Evolutionary conservation across 139 green algal species (phyloP).

Genomic region (Mesotaenium endlicherianum): DNA sequence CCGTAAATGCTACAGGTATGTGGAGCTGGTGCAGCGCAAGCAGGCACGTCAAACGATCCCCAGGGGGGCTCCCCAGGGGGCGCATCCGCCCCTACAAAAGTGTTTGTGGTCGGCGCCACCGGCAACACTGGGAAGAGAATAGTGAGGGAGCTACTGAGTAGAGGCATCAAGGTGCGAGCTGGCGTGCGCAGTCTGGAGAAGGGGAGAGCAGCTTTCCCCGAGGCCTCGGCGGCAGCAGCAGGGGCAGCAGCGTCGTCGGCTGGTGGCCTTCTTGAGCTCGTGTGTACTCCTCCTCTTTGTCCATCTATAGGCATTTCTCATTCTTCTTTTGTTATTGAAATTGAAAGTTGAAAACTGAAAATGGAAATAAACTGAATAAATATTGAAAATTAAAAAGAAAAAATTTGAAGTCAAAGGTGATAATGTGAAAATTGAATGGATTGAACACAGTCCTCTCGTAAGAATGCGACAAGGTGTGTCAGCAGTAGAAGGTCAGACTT

Average conservation of each 20-base stretch:
- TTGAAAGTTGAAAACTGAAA: background rate
- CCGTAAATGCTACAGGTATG: no score
- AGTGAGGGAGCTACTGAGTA: constrained; percentile 13
- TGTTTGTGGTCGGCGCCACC: constrained; percentile 54
- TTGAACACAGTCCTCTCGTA: no score
- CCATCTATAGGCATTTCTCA: background rate
- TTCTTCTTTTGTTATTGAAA: background rate
- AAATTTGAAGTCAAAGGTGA: background rate
- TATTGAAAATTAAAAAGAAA: background rate
- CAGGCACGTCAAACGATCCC: no score
- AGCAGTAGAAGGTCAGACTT: no score
- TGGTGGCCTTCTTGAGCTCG: no score
- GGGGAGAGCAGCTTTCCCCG: background rate
- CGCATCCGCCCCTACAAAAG: constrained; percentile 14
- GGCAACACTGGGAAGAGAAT: constrained; percentile 46
- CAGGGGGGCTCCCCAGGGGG: no score
- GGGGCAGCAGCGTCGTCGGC: no score
- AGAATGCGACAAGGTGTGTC: no score
- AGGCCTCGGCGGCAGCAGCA: no score
- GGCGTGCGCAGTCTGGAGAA: constrained; percentile 28
- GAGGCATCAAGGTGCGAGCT: constrained; percentile 17
- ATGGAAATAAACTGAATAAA: background rate
- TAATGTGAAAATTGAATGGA: no score
- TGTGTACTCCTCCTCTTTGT: background rate
- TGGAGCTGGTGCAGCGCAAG: no score